phyloP scores from a whole-genome alignment of 768 basidiomycete genomes.

The Auricularia cornea region DNA sequence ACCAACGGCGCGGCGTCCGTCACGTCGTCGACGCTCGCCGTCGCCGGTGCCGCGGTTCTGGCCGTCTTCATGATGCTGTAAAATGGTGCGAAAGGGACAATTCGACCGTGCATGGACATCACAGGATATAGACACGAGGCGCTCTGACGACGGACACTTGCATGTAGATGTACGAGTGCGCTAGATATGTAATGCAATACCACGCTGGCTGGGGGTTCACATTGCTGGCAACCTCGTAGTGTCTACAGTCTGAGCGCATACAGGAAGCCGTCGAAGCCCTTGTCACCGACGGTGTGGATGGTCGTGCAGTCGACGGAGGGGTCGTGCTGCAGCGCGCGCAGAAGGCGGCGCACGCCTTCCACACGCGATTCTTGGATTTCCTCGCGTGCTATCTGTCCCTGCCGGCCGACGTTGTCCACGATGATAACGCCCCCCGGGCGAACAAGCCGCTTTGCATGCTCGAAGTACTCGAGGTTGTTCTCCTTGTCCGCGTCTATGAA shows the following conservation, averaged over 20 bases:
- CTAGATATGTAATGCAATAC: too few relatives aligned
- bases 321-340: slow-evolving; percentile 41
- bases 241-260: slow-evolving; percentile 27
- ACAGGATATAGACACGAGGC: too few relatives aligned
- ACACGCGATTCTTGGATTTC: slow-evolving; percentile 24
- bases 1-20: slow-evolving; percentile 39
- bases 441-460: slow-evolving; percentile 51
- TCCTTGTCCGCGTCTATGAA: slow-evolving; percentile 71
- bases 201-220: too few relatives aligned
- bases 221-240: too few relatives aligned
- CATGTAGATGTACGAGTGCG: background rate
- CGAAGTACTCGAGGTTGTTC: slow-evolving; percentile 47
- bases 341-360: slow-evolving; percentile 41
- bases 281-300: slow-evolving; percentile 41
- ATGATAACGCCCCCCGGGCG: slow-evolving; percentile 55
- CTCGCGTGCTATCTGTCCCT: slow-evolving; percentile 38
- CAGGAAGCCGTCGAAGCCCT: slow-evolving; percentile 47
- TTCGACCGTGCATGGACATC: too few relatives aligned
- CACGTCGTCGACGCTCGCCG: slow-evolving; percentile 39
- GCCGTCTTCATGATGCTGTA: slow-evolving; percentile 36
- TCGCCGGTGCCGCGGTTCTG: slow-evolving; percentile 43
- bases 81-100: slow-evolving; percentile 7
- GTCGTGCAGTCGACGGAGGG: slow-evolving; percentile 43
- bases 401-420: slow-evolving; percentile 54
- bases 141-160: background rate